Conservation (phyloP, 106 monocot species). For the Iris macrosiphon region DNA sequence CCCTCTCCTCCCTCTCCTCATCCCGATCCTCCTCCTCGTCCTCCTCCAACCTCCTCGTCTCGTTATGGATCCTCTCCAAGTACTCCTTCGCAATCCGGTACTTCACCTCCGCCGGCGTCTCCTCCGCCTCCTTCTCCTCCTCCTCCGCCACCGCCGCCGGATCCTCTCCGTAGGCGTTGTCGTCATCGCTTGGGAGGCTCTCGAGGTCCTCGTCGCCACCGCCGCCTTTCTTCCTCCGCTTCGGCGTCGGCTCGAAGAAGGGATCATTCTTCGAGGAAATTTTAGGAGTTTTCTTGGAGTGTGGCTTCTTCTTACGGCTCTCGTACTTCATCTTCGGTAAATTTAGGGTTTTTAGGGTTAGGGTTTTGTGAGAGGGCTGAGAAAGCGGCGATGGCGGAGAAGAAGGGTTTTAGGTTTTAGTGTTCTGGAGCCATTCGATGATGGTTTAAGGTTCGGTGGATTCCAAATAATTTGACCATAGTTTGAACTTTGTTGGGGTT, state of each 20-base stretch:
- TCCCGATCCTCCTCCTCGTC: slow-evolving; percentile 41
- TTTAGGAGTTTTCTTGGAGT: slow-evolving; percentile 2
- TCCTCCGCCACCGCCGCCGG: neutral
- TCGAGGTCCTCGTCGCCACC: slow-evolving; percentile 24
- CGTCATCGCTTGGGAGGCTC: slow-evolving; percentile 35
- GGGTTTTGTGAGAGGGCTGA: too few relatives aligned
- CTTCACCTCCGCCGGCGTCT: slow-evolving; percentile 69
- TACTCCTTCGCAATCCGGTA: slow-evolving; percentile 65
- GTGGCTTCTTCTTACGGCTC: slow-evolving; percentile 10
- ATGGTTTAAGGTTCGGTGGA: too few relatives aligned
- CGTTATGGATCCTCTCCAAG: slow-evolving; percentile 41
- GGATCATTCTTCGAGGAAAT: slow-evolving; percentile 15
- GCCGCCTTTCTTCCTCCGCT: slow-evolving; percentile 25
- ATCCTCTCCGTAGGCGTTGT: neutral
- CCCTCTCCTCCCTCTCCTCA: slow-evolving; percentile 39
- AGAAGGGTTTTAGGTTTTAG: too few relatives aligned
- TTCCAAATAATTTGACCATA: too few relatives aligned
- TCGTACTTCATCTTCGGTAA: too few relatives aligned
- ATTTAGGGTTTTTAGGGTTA: too few relatives aligned
- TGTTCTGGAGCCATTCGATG: too few relatives aligned
- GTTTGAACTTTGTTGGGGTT: too few relatives aligned
- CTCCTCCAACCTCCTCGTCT: slow-evolving; percentile 30
- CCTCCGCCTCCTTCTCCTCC: slow-evolving; percentile 38
- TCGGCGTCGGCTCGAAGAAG: slow-evolving; percentile 44
- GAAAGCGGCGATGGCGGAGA: too few relatives aligned